Percentiles rank a stretch among this genome's conserved stretches.
Conservation (phyloP, 768 basidiomycete species). For the Megacollybia marginata region DNA sequence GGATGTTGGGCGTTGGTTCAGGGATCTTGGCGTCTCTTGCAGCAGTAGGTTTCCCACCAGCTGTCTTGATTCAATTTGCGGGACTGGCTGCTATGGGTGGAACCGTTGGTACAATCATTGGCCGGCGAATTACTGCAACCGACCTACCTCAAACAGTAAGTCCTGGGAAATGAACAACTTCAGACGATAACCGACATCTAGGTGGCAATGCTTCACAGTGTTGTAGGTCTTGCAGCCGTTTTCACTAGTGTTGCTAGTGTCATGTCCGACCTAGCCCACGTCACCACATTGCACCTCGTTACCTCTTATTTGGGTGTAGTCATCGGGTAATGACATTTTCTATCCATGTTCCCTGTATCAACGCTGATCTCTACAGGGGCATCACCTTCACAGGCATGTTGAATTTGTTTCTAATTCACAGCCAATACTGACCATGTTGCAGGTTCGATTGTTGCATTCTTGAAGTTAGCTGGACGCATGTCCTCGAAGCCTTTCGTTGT, state of each 20-base stretch:
- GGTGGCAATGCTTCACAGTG: constrained; percentile 71
- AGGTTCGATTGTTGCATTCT: constrained; percentile 82
- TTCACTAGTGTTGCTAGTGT: constrained; percentile 82
- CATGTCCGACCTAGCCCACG: constrained; percentile 59
- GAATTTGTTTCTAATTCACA: constrained; percentile 1
- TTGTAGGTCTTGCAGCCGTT: constrained; percentile 86
- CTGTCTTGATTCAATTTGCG: constrained; percentile 71
- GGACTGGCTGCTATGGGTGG: constrained; percentile 72
- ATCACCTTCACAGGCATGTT: too few relatives aligned
- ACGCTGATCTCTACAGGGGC: too few relatives aligned
- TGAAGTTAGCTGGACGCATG: constrained; percentile 82
- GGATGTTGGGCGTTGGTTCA: constrained; percentile 76
- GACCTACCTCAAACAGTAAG: constrained; percentile 74
- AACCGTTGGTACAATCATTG: constrained; percentile 61
- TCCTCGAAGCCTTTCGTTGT: constrained; percentile 64
- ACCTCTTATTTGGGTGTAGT: constrained; percentile 84
- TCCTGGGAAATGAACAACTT: too few relatives aligned
- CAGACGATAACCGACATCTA: too few relatives aligned
- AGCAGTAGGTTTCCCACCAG: constrained; percentile 77
- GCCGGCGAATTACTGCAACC: constrained; percentile 78
- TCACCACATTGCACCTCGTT: constrained; percentile 67
- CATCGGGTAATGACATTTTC: constrained; percentile 42
- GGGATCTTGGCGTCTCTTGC: constrained; percentile 76
- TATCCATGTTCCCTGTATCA: too few relatives aligned
- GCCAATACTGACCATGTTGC: constrained; percentile 53